Conservation (phyloP, 495 filamentous ascomycete genomes). For the Penicillium alfredii region DNA sequence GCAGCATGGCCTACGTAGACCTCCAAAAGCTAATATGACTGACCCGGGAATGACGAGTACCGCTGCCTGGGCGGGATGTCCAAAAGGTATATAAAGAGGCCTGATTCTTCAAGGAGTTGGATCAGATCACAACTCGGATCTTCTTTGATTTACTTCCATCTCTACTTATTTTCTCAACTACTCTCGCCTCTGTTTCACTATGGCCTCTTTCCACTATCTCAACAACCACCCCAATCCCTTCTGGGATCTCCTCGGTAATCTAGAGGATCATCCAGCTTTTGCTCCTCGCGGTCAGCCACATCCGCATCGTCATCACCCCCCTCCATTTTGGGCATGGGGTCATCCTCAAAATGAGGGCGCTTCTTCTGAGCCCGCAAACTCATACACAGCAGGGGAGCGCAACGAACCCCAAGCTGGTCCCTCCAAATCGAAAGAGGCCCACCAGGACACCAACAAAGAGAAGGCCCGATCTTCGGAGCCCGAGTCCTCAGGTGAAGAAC, state of each 20-base stretch:
- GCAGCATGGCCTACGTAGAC: constrained; percentile 13
- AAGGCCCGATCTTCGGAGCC: constrained; percentile 4
- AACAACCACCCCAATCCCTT: constrained; percentile 31
- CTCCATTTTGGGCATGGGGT: constrained; percentile 12
- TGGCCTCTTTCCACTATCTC: constrained; percentile 33
- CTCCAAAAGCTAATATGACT: not conserved
- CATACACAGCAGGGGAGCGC: constrained; percentile 1
- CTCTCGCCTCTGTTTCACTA: constrained; percentile 8
- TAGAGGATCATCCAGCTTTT: constrained; percentile 39
- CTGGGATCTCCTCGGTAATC: constrained; percentile 27
- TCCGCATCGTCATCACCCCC: constrained; percentile 8
- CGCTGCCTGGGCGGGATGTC: constrained; percentile 5
- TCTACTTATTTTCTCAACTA: not conserved
- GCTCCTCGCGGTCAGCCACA: constrained; percentile 18
- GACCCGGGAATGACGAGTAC: constrained; percentile 8
- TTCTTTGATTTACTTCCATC: not conserved
- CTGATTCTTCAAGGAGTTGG: not conserved
- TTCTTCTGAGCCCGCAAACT: not conserved
- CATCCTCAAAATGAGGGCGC: not conserved
- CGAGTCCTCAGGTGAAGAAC: constrained; percentile 9
- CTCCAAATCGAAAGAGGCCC: too few species aligned
- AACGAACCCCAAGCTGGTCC: constrained; percentile 8
- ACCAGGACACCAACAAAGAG: constrained; percentile 9
- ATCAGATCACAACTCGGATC: constrained; percentile 3
- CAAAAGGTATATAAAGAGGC: constrained; percentile 8